Evolutionary conservation across 2,329 filamentous ascomycete genomes (phyloP).

Genomic region (Colletotrichum cereale): DNA sequence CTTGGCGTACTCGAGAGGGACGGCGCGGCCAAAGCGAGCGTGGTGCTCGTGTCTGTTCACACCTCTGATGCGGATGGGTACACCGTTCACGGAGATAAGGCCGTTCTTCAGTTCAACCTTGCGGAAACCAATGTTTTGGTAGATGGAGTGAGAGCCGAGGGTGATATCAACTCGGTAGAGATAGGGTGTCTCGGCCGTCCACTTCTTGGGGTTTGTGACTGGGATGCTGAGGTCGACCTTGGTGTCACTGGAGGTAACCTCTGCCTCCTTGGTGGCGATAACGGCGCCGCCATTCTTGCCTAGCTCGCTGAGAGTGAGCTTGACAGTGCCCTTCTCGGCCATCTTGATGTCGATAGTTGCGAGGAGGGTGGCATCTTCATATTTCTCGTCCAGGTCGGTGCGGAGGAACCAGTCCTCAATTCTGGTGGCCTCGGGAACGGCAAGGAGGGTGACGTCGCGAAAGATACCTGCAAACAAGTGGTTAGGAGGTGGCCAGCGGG

Average conservation of each 20-base stretch:
- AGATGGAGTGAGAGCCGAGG: slow-evolving; percentile 55
- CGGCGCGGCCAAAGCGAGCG: slow-evolving; percentile 70
- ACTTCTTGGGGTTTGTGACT: slow-evolving; percentile 69
- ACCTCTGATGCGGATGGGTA: slow-evolving; percentile 70
- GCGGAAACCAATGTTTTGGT: slow-evolving; percentile 73
- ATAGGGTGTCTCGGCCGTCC: slow-evolving; percentile 76
- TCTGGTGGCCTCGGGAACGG: slow-evolving; percentile 62
- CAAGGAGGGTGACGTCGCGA: slow-evolving; percentile 73
- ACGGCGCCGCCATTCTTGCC: slow-evolving; percentile 50
- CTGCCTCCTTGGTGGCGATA: slow-evolving; percentile 44
- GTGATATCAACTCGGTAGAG: slow-evolving; percentile 68
- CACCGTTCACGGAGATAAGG: slow-evolving; percentile 72
- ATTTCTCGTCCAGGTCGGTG: slow-evolving; percentile 64
- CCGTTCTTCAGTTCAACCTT: slow-evolving; percentile 72
- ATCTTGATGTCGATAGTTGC: slow-evolving; percentile 60
- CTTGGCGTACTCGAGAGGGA: slow-evolving; percentile 72
- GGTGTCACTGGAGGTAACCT: slow-evolving; percentile 45
- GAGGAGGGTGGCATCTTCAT: slow-evolving; percentile 63
- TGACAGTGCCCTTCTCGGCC: slow-evolving; percentile 50
- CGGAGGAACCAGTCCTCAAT: slow-evolving; percentile 72
- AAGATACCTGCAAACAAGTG: slow-evolving; percentile 64
- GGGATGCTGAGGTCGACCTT: slow-evolving; percentile 58
- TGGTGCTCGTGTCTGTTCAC: slow-evolving; percentile 81
- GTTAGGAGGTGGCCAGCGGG: neutral
- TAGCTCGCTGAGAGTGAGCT: slow-evolving; percentile 58